phyloP scores from a whole-genome alignment of 169 alveolate genomes.

The Babesia gibsoni region DNA sequence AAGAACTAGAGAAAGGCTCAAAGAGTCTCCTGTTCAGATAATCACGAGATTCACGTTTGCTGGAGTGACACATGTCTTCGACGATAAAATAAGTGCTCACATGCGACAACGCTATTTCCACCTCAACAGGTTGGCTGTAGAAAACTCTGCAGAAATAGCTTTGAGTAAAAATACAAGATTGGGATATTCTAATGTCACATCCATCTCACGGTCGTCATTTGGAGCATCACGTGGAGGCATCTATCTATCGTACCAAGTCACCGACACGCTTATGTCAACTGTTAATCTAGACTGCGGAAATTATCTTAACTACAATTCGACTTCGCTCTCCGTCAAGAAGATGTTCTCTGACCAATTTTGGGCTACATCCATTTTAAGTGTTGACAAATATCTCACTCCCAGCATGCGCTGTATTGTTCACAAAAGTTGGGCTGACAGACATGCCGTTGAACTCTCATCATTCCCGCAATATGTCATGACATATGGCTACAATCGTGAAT shows the following conservation, averaged over 20 bases:
- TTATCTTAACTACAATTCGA: constrained; percentile 4
- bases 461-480: constrained; percentile 15
- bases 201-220: constrained; percentile 31
- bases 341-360: constrained; percentile 51
- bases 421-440: constrained; percentile 38
- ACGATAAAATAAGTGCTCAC: constrained; percentile 13
- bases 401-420: constrained; percentile 48
- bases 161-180: constrained; percentile 18
- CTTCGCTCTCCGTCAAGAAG: constrained; percentile 45
- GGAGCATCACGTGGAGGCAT: constrained; percentile 35
- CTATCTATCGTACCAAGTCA: constrained; percentile 23
- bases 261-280: constrained; percentile 36
- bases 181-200: constrained; percentile 23
- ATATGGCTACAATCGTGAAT: constrained; percentile 41
- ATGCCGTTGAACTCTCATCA: constrained; percentile 45
- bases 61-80: constrained; percentile 44
- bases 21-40: constrained; percentile 50
- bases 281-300: constrained; percentile 43
- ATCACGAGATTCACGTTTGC: constrained; percentile 38
- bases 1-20: constrained; percentile 19
- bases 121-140: background rate
- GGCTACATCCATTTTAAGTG: constrained; percentile 26
- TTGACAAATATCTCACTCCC: constrained; percentile 29
- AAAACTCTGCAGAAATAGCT: constrained; percentile 34
- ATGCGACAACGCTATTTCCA: constrained; percentile 15